Conservation (phyloP, 2,329 filamentous ascomycete genomes). For the Cytospora piceicola region DNA sequence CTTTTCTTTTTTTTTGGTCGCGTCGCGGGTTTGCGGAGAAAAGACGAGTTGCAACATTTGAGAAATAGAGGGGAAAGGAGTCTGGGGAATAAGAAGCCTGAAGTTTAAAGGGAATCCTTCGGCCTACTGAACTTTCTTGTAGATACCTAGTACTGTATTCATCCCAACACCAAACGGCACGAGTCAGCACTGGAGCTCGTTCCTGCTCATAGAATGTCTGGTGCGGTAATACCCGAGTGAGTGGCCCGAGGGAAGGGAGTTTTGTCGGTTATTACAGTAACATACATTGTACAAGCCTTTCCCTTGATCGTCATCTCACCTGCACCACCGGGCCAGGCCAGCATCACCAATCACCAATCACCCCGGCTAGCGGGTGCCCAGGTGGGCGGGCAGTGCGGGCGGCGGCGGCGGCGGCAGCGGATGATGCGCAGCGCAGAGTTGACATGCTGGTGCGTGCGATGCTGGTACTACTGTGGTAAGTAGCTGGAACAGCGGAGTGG, state of each 20-base stretch:
- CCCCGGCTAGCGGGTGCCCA: no score
- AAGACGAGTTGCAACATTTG: neutral
- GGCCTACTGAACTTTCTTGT: no score
- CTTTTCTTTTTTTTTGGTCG: no score
- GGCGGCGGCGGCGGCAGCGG: neutral
- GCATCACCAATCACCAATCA: neutral
- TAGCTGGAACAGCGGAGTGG: neutral
- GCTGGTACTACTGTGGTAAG: no score
- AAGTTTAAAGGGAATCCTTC: neutral
- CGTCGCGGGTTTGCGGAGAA: neutral
- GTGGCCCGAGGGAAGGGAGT: neutral
- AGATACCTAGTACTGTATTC: no score
- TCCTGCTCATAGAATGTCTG: neutral
- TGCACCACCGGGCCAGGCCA: neutral
- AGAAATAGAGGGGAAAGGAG: neutral
- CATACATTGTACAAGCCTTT: no score
- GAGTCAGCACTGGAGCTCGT: neutral
- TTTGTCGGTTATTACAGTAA: neutral
- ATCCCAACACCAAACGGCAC: no score
- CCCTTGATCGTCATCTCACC: neutral
- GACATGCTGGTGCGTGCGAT: no score
- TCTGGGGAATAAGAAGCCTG: neutral
- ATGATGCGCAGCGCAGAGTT: neutral
- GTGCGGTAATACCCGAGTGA: slow-evolving; percentile 2
- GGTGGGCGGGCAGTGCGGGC: no score